Conservation (phyloP, 2,329 filamentous ascomycete species). For the Boeremia lycopersici region DNA sequence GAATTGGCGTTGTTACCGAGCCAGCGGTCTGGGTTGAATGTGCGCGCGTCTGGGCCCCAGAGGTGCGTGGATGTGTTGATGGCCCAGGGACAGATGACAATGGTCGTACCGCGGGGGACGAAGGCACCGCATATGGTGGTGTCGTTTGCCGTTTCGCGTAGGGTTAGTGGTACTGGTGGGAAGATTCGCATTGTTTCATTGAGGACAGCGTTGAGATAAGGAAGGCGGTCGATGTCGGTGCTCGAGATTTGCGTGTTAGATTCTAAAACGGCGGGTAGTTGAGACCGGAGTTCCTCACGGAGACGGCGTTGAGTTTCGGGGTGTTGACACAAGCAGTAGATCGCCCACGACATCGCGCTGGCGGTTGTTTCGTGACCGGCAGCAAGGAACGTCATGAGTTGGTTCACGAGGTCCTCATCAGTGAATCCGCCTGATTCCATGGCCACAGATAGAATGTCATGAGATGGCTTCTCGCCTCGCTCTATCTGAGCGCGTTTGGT, state of each 20-base stretch:
- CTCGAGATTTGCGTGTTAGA: conserved; percentile 54
- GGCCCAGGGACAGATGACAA: conserved; percentile 69
- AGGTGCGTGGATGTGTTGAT: conserved; percentile 71
- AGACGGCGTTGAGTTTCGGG: conserved; percentile 56
- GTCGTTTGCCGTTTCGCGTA: conserved; percentile 68
- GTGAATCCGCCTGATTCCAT: conserved; percentile 75
- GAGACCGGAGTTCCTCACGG: conserved; percentile 56
- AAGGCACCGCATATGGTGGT: conserved; percentile 68
- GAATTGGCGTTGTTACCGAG: conserved; percentile 58
- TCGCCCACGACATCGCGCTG: conserved; percentile 59
- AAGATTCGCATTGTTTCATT: conserved; percentile 77
- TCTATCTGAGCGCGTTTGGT: conserved; percentile 68
- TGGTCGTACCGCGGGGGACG: conserved; percentile 72
- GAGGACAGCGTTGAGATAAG: conserved; percentile 77
- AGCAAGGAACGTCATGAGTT: conserved; percentile 88
- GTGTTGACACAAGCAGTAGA: conserved; percentile 59
- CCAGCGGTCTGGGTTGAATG: conserved; percentile 75
- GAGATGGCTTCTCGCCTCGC: conserved; percentile 54
- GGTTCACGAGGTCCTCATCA: conserved; percentile 82
- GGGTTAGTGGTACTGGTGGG: conserved; percentile 72
- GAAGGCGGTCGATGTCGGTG: conserved; percentile 71
- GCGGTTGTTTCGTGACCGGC: conserved; percentile 68
- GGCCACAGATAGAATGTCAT: conserved; percentile 82
- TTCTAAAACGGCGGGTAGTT: conserved; percentile 52
- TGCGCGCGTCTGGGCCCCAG: conserved; percentile 77